Conservation (phyloP, 2,329 filamentous ascomycete genomes). For the Achaetomium macrosporum region DNA sequence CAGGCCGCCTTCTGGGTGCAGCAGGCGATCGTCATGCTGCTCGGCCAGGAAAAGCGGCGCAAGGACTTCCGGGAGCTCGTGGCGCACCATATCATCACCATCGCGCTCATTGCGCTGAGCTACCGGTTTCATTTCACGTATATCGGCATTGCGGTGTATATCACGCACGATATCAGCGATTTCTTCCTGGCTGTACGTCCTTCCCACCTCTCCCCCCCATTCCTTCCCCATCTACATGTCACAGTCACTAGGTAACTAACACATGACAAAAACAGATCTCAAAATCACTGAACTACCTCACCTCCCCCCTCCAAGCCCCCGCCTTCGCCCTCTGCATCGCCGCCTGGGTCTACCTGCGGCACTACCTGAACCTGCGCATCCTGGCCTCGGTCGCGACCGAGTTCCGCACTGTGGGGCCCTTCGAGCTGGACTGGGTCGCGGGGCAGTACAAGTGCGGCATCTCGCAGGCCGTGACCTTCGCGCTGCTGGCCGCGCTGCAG, state of each 20-base stretch:
- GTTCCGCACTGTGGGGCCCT: constrained; percentile 68
- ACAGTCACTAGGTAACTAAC: constrained; percentile 1
- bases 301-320: constrained; percentile 68
- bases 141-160: constrained; percentile 91
- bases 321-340: constrained; percentile 80
- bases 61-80: constrained; percentile 96
- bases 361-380: constrained; percentile 75
- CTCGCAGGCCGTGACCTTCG: constrained; percentile 60
- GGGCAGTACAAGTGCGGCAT: constrained; percentile 72
- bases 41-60: constrained; percentile 84
- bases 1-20: constrained; percentile 94
- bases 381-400: constrained; percentile 69
- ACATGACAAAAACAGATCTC: constrained; percentile 55
- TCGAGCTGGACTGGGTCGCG: constrained; percentile 67
- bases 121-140: constrained; percentile 98
- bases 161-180: constrained; percentile 89
- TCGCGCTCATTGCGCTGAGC: constrained; percentile 78
- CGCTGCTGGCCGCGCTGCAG: constrained; percentile 61
- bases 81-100: constrained; percentile 82
- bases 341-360: constrained; percentile 84
- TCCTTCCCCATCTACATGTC: background rate
- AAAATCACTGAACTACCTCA: constrained; percentile 86
- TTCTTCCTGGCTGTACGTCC: constrained; percentile 85
- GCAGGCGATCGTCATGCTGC: constrained; percentile 81
- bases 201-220: background rate